Base-by-base conservation (phyloP, 352 stramenopile genomes). In the Phytophthora sojae region DNA sequence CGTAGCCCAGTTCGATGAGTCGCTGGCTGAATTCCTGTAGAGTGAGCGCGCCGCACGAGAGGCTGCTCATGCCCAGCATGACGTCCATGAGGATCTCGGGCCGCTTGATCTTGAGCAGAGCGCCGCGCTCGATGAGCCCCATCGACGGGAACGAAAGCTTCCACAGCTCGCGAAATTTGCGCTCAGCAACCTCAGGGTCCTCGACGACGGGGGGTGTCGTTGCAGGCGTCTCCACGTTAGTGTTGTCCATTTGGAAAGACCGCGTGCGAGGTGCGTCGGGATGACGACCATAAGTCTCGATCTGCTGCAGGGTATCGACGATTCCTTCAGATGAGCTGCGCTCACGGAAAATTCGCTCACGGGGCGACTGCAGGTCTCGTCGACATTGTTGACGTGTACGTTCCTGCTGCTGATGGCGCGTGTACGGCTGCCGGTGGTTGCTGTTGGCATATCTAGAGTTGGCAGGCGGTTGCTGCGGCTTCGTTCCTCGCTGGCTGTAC, bases 21-120 rank as follows among this genome's bases (percentile, higher is more conserved):
- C 76, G 77, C 17, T 79, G 77, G 35, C 86, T 85, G 37, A 94
- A 86, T 39, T 86, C 75, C 19, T 75, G 72, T 4, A 89, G 68
- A 7, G 81, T 90, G n/a, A 91, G 61, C 2, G 83, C 77, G 14
- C 85, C 85, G 26, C 80, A 91, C 23, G 86, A 84, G n/a, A 92
- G 45, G 55, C 81, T 91, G 74, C 86, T 94, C 69, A 95, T 83
- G 12, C 80, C 83, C n/a, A 95, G 83, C 82, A 95, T 91, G 1
- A 93, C 74, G 54, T 95, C 86, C 51, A 86, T 87, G 3, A 93
- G 76, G 49, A 95, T 86, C 52, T 78, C 73, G 0, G 86, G 84
- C 37, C 91, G 80, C 49, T 83, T 63, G 39, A 92, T 90, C 61
- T 85, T 83, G 26, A 92, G 76, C 50, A 94, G 73, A 52, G 82